Evolutionary conservation across 768 basidiomycete species (phyloP).

Genomic region (Lactarius hengduanensis): DNA sequence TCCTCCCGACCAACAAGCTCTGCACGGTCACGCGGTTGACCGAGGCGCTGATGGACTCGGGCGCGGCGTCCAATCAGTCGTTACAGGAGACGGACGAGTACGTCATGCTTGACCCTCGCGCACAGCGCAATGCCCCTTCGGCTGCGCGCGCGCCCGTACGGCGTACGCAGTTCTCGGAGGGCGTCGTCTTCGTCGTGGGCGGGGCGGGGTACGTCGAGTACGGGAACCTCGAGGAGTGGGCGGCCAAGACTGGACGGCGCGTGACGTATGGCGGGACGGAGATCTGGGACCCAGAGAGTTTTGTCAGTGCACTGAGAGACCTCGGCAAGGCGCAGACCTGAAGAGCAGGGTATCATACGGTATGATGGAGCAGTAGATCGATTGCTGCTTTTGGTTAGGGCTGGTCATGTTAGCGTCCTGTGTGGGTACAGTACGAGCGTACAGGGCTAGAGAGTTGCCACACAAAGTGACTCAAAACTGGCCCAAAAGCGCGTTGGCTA

Average conservation of each 20-base stretch:
- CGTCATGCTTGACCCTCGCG: slow-evolving; percentile 52
- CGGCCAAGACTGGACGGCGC: slow-evolving; percentile 71
- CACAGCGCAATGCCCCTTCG: slow-evolving; percentile 38
- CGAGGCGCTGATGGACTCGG: slow-evolving; percentile 97
- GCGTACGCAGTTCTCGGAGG: slow-evolving; percentile 81
- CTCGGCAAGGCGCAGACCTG: slow-evolving; percentile 50
- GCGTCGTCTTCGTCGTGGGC: slow-evolving; percentile 92
- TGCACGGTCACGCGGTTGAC: slow-evolving; percentile 89
- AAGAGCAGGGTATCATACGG: background rate
- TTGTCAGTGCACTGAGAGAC: slow-evolving; percentile 67
- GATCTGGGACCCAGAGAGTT: slow-evolving; percentile 85
- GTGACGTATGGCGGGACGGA: slow-evolving; percentile 97
- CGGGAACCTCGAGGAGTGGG: slow-evolving; percentile 95
- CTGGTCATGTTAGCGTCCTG: no score
- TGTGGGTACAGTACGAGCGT: no score
- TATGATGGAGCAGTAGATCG: background rate
- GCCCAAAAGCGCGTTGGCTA: no score
- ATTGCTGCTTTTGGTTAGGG: background rate
- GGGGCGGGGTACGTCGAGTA: slow-evolving; percentile 98
- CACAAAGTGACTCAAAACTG: no score
- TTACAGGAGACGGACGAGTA: slow-evolving; percentile 52
- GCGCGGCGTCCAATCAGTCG: slow-evolving; percentile 86
- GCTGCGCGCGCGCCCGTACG: slow-evolving; percentile 39
- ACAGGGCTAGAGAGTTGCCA: no score
- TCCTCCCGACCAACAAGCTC: slow-evolving; percentile 92